Base-by-base conservation (phyloP, 305 asterid genomes). In the Solanum aculeatissimum region DNA sequence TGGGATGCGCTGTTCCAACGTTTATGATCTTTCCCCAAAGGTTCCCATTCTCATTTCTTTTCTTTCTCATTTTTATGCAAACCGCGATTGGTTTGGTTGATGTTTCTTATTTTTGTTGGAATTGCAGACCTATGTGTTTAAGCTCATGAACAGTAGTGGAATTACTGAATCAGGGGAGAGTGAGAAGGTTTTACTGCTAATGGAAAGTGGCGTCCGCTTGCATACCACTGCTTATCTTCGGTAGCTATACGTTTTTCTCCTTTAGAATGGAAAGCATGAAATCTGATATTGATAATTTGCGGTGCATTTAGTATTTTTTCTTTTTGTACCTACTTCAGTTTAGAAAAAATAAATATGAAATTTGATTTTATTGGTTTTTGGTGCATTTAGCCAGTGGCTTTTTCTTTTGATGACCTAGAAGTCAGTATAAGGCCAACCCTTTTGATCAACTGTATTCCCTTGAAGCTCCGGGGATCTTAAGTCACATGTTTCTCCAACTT, bases 1-100 rank as follows among this genome's bases (percentile, higher is more conserved):
- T 69, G 99, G 99, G 81, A 96, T 96, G 99, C 99, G 99, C 47
- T 95, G 98, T 90, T 95, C 99, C 83, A 96, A 96, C 77, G 97
- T 96, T 54, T 96, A 96, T 88, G 98, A 96, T 89, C 97, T 96
- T 85, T 91, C 98, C 83, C 95, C 98, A 0, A 96, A 94, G 97
- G 98, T 92, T 86, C 19, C 42, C 58, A 19, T 63, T 42, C 42
- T 54, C 74, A 35, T 55, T 15, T 55, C 25, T 79, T 42, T 62
- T 86, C n/a, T 53, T 32, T 10, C 81, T 45, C 21, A 4, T 47
- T 15, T 45, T 29, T 74, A 14, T 45, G 40, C 21, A 2, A n/a
- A 51, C 29, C 1, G 15, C 42, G 43, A 71, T 29, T 51, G 29
- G 10, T 66, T 29, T 51, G 16, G n/a, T 66, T 35, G 62, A 19